Evolutionary conservation across 2,329 filamentous ascomycete species (phyloP), one percentile per base, ranked within the genome.

Genomic region (Chaetomium sp.): DNA sequence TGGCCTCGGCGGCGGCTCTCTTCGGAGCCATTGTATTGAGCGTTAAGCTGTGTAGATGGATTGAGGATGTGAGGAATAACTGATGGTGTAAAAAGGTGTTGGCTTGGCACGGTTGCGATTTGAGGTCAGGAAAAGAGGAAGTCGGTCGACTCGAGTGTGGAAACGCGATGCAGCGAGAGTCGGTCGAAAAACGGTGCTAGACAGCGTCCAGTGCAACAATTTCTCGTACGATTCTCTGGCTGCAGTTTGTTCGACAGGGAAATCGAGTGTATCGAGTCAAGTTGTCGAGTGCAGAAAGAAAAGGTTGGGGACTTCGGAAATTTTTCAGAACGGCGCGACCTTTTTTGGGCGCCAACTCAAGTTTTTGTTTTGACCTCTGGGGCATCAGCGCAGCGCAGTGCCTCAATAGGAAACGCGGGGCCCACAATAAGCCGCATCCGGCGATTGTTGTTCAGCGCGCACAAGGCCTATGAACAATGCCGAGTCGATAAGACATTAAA

Each of bases 11-110:
- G 8, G 43, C 43, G 53, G 59, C 54, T 54, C 53, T 57, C 43
- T 60, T 61, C 47, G 63, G 63, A 59, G 63, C 59, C 63, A 65
- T 65, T 14, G 56, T 49, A 19, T 41, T 3, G n/a, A 6, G 42
- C 47, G 40, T 19, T 42, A 40, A 12, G 54, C 48, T 47, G 59
- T 53, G 11, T 14, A 46, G 32, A 44, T 27, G 19, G 19, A 27
- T 27, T 27, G 19, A 27, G 19, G 19, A 41, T 54, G 37, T 35
- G 36, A 37, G 37, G 41, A 14, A 41, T 41, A 19, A 37, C 19
- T 44, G 50, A 47, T 56, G 55, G 19, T 27, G 19, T 27, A 27
- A 27, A 27, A 27, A 27, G 19, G 19, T 27, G 19, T 27, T 27
- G 19, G 19, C 19, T 27, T 27, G 19, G 19, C 19, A 27, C 19